These are phyloP conservation scores for Nothophoma quercina DNA, from an alignment of 2,329 filamentous ascomycete species.

Conservation along the genomic window DNA sequence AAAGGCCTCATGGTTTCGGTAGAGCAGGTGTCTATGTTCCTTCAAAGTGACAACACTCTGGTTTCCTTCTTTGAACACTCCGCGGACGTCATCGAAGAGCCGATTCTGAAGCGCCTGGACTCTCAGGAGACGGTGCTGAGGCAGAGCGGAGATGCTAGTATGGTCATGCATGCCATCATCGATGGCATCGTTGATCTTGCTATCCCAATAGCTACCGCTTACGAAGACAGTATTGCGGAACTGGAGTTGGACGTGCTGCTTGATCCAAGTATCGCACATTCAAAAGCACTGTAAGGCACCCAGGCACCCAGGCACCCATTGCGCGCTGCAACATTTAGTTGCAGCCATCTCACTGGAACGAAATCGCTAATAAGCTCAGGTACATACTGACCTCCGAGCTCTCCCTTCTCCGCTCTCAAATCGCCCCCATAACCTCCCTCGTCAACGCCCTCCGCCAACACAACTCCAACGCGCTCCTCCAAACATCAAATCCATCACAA, in stretches of 20 bases:
- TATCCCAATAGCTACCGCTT: constrained; percentile 80
- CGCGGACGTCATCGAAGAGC: constrained; percentile 81
- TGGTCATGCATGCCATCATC: constrained; percentile 86
- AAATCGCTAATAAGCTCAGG: constrained; percentile 42
- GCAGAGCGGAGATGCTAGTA: constrained; percentile 83
- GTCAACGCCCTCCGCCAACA: constrained; percentile 91
- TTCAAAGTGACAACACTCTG: constrained; percentile 87
- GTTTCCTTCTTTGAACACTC: constrained; percentile 95
- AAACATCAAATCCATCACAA: constrained; percentile 33
- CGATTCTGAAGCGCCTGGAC: constrained; percentile 78
- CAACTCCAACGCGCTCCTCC: constrained; percentile 50
- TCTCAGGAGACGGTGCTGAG: constrained; percentile 82
- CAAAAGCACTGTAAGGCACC: constrained; percentile 57
- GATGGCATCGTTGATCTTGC: constrained; percentile 91
- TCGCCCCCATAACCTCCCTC: constrained; percentile 82
- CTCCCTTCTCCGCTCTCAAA: constrained; percentile 80
- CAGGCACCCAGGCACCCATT: too few relatives aligned
- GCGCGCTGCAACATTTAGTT: too few relatives aligned
- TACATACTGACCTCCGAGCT: constrained; percentile 84
- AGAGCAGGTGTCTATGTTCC: constrained; percentile 89
- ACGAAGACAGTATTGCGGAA: constrained; percentile 85
- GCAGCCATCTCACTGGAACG: not conserved
- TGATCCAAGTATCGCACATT: constrained; percentile 79
- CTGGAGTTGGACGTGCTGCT: constrained; percentile 88
- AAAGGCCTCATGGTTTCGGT: constrained; percentile 81